Conservation (phyloP, 2,329 filamentous ascomycete species). For the Podosphaera fusca region DNA sequence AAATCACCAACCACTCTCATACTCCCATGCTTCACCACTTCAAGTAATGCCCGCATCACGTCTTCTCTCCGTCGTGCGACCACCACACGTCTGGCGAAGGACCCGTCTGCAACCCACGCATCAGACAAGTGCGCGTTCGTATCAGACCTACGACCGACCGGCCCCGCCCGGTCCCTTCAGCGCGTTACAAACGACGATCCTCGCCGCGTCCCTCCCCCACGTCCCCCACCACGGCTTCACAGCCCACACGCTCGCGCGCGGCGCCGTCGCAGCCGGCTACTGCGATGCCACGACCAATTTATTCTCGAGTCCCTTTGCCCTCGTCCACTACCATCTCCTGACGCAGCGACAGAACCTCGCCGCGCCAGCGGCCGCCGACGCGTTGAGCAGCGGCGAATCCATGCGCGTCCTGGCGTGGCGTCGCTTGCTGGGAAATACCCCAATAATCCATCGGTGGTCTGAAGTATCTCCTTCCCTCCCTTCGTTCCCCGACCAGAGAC, state of each 20-base stretch:
- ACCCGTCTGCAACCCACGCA: neutral
- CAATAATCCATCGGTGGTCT: constrained; percentile 60
- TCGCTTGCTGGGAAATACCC: constrained; percentile 49
- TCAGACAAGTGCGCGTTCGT: constrained; percentile 1
- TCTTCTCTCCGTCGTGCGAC: neutral
- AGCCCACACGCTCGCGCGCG: constrained; percentile 43
- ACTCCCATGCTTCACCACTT: neutral
- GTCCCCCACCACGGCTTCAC: constrained; percentile 73
- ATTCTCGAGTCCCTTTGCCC: constrained; percentile 57
- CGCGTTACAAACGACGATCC: constrained; percentile 48
- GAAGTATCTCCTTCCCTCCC: constrained; percentile 33
- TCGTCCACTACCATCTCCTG: constrained; percentile 58
- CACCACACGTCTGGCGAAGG: neutral
- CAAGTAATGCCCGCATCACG: neutral
- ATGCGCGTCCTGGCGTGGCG: constrained; percentile 51
- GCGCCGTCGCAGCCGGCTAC: constrained; percentile 66
- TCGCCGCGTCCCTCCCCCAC: constrained; percentile 56
- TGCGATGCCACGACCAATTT: constrained; percentile 68
- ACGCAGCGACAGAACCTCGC: constrained; percentile 30
- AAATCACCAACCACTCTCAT: neutral
- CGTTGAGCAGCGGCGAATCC: neutral
- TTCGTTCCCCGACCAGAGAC: neutral
- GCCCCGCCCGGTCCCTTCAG: constrained; percentile 37
- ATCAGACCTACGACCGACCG: constrained; percentile 53
- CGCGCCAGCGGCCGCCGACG: neutral